Percentiles rank a stretch among this genome's conserved stretches.
These are phyloP conservation scores for Paspalum notatum DNA, from an alignment of 176 grass and related monocot species.

Conservation along the genomic window DNA sequence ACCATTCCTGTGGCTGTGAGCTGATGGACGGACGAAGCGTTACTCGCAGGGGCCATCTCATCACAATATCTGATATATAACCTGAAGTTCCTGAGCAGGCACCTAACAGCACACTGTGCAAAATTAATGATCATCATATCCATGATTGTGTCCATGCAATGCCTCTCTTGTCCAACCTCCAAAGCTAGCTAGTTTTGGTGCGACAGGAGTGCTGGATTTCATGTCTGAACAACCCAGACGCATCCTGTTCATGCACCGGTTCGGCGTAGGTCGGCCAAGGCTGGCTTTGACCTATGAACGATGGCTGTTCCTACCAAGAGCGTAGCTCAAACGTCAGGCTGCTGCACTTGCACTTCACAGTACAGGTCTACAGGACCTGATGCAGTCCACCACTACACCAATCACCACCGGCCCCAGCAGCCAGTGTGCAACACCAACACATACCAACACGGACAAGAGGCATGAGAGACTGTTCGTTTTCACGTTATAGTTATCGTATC, in stretches of 20 bases:
- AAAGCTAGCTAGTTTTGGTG: conserved; percentile 19
- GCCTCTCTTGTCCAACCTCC: neutral
- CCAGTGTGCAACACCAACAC: neutral
- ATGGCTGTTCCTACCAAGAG: conserved; percentile 18
- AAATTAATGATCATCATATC: neutral
- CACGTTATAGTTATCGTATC: too few relatives aligned
- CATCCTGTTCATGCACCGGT: neutral
- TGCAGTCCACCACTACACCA: neutral
- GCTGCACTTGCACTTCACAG: neutral
- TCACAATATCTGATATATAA: neutral
- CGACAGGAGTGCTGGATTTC: conserved; percentile 25
- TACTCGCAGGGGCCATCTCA: neutral
- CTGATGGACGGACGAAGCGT: conserved; percentile 12
- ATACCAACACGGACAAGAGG: too few relatives aligned
- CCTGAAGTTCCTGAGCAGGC: conserved; percentile 8
- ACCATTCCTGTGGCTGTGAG: neutral
- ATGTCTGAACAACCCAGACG: conserved; percentile 22
- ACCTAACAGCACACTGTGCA: conserved; percentile 13
- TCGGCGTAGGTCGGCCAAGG: conserved; percentile 13
- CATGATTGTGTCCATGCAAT: neutral
- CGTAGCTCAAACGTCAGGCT: conserved; percentile 17
- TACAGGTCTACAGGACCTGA: neutral
- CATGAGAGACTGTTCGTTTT: too few relatives aligned
- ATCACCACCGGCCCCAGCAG: neutral
- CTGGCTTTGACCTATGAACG: conserved; percentile 30